A percentile compares a stretch with the other conserved stretches of the same genome.
These are phyloP conservation scores for Simplicillium aogashimaense DNA, from an alignment of 2,329 filamentous ascomycete species.

Conservation along the genomic window DNA sequence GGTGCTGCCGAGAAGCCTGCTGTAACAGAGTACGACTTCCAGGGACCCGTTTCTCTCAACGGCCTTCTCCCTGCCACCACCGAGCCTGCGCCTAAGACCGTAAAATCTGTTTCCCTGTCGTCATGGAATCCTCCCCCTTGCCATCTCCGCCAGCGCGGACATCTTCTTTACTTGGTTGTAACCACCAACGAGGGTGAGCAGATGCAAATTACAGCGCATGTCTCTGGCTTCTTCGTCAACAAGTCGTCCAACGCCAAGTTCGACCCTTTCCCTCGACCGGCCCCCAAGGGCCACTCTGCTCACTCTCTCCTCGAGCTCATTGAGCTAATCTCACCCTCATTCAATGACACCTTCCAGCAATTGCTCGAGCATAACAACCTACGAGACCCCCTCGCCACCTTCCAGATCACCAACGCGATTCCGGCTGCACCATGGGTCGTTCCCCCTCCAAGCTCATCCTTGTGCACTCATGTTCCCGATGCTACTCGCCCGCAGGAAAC, in stretches of 20 bases:
- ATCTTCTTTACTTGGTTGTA: constrained; percentile 80
- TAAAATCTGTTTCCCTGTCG: constrained; percentile 82
- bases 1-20: constrained; percentile 21
- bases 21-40: constrained; percentile 68
- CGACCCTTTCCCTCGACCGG: constrained; percentile 71
- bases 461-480: constrained; percentile 68
- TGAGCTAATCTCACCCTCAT: constrained; percentile 71
- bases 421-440: constrained; percentile 90
- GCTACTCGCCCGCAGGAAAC: constrained; percentile 86
- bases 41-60: constrained; percentile 55
- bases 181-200: constrained; percentile 94
- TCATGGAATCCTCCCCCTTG: constrained; percentile 96
- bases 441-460: constrained; percentile 52
- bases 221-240: constrained; percentile 95
- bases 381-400: constrained; percentile 82
- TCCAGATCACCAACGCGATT: constrained; percentile 91
- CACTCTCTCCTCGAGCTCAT: constrained; percentile 84
- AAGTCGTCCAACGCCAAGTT: constrained; percentile 94
- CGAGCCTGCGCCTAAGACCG: constrained; percentile 70
- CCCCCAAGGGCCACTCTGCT: constrained; percentile 67
- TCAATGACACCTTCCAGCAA: constrained; percentile 62
- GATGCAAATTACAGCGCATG: constrained; percentile 84
- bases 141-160: constrained; percentile 80
- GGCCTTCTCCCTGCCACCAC: constrained; percentile 60
- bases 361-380: constrained; percentile 78